Evolutionary conservation across 1,284 basidiomycete genomes (phyloP).

Genomic region (Sporisorium reilianum): DNA sequence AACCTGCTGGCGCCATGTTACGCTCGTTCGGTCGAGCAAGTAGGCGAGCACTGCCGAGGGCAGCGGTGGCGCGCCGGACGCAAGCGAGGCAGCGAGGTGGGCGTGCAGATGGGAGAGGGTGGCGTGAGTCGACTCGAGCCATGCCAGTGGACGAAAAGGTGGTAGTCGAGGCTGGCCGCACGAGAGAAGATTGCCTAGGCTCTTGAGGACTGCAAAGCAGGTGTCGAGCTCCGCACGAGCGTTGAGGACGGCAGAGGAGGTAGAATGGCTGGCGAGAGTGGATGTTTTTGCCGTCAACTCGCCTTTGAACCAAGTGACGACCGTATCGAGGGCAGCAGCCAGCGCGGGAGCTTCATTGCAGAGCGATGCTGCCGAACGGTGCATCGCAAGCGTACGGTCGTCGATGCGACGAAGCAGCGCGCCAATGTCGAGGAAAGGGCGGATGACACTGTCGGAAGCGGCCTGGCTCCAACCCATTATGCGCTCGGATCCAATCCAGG

Average conservation of each 20-base stretch:
- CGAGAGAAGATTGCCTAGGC: slow-evolving; percentile 37
- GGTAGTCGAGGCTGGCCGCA: slow-evolving; percentile 32
- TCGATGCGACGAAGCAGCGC: slow-evolving; percentile 49
- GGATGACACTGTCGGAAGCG: slow-evolving; percentile 40
- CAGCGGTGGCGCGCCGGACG: slow-evolving; percentile 31
- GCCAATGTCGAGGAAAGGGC: slow-evolving; percentile 40
- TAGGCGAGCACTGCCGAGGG: slow-evolving; percentile 39
- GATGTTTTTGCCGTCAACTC: slow-evolving; percentile 32
- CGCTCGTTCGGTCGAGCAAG: slow-evolving; percentile 43
- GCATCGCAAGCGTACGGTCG: slow-evolving; percentile 29
- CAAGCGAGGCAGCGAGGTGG: slow-evolving; percentile 49
- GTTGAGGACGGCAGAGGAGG: slow-evolving; percentile 32
- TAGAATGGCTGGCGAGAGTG: slow-evolving; percentile 1
- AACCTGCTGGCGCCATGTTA: slow-evolving; percentile 46
- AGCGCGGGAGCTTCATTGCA: slow-evolving; percentile 49
- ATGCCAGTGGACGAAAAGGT: slow-evolving; percentile 36
- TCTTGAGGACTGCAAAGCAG: slow-evolving; percentile 25
- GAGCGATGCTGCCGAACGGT: slow-evolving; percentile 10
- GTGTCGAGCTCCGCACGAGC: slow-evolving; percentile 42
- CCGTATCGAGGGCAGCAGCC: slow-evolving; percentile 37
- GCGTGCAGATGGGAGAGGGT: slow-evolving; percentile 52
- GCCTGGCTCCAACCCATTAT: slow-evolving; percentile 40
- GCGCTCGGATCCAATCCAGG: slow-evolving; percentile 45
- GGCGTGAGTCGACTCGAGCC: slow-evolving; percentile 31
- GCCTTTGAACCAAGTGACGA: slow-evolving; percentile 48